These are phyloP conservation scores for Bruguiera sexangula DNA, from an alignment of 345 rosid species.

Conservation along the genomic window DNA sequence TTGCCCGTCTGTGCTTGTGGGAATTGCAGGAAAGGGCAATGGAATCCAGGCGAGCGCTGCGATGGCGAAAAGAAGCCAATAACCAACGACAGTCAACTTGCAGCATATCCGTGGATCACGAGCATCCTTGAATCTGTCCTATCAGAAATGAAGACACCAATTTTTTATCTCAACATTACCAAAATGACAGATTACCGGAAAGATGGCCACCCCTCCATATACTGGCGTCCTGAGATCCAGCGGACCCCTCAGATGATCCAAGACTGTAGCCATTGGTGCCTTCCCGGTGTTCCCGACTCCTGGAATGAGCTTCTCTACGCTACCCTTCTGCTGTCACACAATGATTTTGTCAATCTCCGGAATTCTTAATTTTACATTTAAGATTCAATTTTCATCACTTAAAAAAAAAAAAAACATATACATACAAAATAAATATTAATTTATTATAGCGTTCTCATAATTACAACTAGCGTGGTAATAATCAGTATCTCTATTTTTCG, in stretches of 20 bases:
- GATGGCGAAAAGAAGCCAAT: slow-evolving; percentile 44
- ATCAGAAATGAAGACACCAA: slow-evolving; percentile 66
- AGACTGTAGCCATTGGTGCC: slow-evolving; percentile 82
- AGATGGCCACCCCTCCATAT: slow-evolving; percentile 75
- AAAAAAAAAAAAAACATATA: too few species aligned
- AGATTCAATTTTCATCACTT: too few species aligned
- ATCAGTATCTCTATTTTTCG: too few species aligned
- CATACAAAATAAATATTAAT: too few species aligned
- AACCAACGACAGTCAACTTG: slow-evolving; percentile 37
- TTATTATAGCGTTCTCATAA: too few species aligned
- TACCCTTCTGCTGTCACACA: slow-evolving; percentile 37
- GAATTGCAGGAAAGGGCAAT: slow-evolving; percentile 49
- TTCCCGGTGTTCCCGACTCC: slow-evolving; percentile 77
- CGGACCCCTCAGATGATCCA: slow-evolving; percentile 38
- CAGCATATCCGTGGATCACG: slow-evolving; percentile 71
- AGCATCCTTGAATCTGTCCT: slow-evolving; percentile 56
- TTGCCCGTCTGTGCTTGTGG: not conserved
- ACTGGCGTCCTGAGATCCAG: slow-evolving; percentile 31
- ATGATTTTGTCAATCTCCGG: slow-evolving; percentile 14
- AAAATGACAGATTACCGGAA: slow-evolving; percentile 62
- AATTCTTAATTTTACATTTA: too few species aligned
- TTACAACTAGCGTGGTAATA: too few species aligned
- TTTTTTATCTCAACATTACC: slow-evolving; percentile 63
- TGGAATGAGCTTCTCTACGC: slow-evolving; percentile 78
- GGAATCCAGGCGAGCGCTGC: slow-evolving; percentile 63